Conservation (phyloP, 352 stramenopile genomes). For the Globisporangium parvum region DNA sequence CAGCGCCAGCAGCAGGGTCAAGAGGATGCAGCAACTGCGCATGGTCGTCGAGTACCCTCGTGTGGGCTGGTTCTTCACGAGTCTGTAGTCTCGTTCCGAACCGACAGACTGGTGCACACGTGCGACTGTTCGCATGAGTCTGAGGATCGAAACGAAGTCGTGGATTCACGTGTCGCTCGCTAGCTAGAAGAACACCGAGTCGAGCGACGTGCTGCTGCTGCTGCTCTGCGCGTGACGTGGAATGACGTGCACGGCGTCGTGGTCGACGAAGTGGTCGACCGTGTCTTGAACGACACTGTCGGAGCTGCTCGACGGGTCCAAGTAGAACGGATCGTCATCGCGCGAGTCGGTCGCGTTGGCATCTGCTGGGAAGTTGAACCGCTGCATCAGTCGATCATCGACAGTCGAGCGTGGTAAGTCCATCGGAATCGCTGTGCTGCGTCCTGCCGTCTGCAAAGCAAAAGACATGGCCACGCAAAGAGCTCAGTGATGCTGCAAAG, state of each 20-base stretch:
- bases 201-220: constrained; percentile 14
- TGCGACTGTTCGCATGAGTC: background rate
- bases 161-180: background rate
- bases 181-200: constrained; percentile 34
- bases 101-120: background rate
- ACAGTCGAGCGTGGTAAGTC: constrained; percentile 9
- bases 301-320: background rate
- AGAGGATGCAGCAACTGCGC: background rate
- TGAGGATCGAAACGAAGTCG: background rate
- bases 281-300: background rate
- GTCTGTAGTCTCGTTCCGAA: background rate
- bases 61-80: background rate
- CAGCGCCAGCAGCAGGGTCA: constrained; percentile 2
- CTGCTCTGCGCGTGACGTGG: constrained; percentile 8
- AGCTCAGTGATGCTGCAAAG: too few relatives aligned
- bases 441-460: too few relatives aligned
- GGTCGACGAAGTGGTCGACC: background rate
- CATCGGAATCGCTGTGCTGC: background rate
- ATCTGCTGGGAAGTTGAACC: background rate
- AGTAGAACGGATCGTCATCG: background rate
- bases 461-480: too few relatives aligned
- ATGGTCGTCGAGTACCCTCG: background rate
- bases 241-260: constrained; percentile 9
- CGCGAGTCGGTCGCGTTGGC: too few relatives aligned
- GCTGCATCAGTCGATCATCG: constrained; percentile 12